Percentiles rank a stretch among this genome's conserved stretches.
These are phyloP conservation scores for Fusarium tanahbumbuense DNA, from an alignment of 2,329 filamentous ascomycete species.

Conservation along the genomic window DNA sequence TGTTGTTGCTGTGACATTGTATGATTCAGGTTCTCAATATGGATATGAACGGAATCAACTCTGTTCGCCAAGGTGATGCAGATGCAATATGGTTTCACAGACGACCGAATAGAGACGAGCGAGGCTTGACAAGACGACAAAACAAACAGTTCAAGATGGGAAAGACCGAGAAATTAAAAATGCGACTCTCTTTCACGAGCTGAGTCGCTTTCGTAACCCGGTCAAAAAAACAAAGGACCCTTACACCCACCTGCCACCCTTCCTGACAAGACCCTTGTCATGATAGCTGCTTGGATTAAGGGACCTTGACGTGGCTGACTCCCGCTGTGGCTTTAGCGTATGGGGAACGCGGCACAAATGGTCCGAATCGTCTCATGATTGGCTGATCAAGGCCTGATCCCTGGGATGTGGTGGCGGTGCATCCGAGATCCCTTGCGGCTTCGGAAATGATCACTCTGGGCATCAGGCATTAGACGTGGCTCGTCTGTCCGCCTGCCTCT, in stretches of 20 bases:
- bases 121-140: constrained; percentile 1
- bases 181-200: constrained; percentile 28
- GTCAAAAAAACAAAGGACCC: constrained; percentile 31
- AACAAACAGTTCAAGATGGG: constrained; percentile 10
- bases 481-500: constrained; percentile 33
- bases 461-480: constrained; percentile 21
- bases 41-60: constrained; percentile 1
- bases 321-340: constrained; percentile 37
- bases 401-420: constrained; percentile 36
- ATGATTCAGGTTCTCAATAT: constrained; percentile 7
- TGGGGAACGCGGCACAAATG: constrained; percentile 29
- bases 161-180: constrained; percentile 30
- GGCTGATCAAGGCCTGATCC: neutral
- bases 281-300: constrained; percentile 39
- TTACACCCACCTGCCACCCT: constrained; percentile 23
- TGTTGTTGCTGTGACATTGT: constrained; percentile 44
- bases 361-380: constrained; percentile 28
- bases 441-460: constrained; percentile 41
- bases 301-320: constrained; percentile 35
- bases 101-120: neutral
- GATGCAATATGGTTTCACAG: constrained; percentile 5
- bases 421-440: constrained; percentile 20
- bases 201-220: constrained; percentile 27
- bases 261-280: constrained; percentile 23
- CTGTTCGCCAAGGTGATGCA: constrained; percentile 6